Conservation (phyloP, 2,329 filamentous ascomycete species). For the Zymoseptoria crescenta region DNA sequence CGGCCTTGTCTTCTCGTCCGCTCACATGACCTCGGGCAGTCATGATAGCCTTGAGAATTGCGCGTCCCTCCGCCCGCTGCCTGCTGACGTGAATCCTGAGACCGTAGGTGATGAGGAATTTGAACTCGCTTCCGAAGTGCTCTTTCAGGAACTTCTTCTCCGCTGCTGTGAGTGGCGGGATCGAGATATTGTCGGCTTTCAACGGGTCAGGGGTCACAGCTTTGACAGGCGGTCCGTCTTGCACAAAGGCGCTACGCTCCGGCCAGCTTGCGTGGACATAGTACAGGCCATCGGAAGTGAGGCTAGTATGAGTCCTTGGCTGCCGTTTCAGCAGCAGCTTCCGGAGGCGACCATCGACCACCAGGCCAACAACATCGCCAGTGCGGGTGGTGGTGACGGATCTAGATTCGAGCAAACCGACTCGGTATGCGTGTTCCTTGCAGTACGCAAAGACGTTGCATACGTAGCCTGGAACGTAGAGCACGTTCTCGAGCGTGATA, state of each 20-base stretch:
- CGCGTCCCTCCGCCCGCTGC: constrained; percentile 31
- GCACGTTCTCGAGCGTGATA: constrained; percentile 10
- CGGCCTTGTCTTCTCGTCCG: too few relatives aligned
- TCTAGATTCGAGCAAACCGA: too few relatives aligned
- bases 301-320: neutral
- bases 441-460: constrained; percentile 5
- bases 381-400: neutral
- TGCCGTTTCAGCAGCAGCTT: neutral
- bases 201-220: too few relatives aligned
- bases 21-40: too few relatives aligned
- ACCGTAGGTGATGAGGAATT: constrained; percentile 28
- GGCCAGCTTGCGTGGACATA: neutral
- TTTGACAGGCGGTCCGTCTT: too few relatives aligned
- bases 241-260: too few relatives aligned
- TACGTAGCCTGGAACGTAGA: constrained; percentile 7
- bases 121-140: constrained; percentile 28
- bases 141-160: constrained; percentile 33
- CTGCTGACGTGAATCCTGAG: constrained; percentile 33
- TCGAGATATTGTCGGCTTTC: too few relatives aligned
- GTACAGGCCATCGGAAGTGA: neutral
- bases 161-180: neutral
- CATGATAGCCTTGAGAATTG: constrained; percentile 27
- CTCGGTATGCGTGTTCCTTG: neutral
- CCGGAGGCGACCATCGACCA: neutral
- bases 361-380: neutral